phyloP scores from a whole-genome alignment of 208 protist species.

The Wallacemonas sp. region DNA sequence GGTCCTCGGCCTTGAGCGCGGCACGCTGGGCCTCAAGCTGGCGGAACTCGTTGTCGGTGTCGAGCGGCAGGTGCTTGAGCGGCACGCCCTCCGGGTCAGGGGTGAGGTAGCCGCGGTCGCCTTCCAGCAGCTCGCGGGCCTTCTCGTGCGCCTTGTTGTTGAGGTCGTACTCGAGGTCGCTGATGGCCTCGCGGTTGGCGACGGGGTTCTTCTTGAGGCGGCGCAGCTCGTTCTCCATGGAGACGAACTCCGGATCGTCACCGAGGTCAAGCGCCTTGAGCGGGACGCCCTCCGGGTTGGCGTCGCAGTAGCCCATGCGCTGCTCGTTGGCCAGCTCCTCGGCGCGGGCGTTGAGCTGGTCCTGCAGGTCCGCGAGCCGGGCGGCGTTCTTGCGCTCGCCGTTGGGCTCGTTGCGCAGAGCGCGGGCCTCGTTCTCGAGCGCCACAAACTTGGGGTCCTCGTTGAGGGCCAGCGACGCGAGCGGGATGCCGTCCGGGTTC shows the following conservation, averaged over 20 bases:
- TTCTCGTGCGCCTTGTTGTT: constrained; percentile 64
- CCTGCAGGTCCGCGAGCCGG: constrained; percentile 46
- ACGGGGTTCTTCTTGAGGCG: constrained; percentile 63
- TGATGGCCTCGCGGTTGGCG: constrained; percentile 62
- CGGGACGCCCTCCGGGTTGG: constrained; percentile 45
- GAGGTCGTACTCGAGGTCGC: constrained; percentile 65
- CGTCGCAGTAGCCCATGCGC: constrained; percentile 55
- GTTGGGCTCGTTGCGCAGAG: constrained; percentile 38
- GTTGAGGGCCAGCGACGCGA: constrained; percentile 66
- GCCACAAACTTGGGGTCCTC: constrained; percentile 57
- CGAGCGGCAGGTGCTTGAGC: constrained; percentile 30
- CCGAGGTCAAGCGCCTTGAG: constrained; percentile 61
- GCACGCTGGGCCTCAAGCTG: constrained; percentile 69
- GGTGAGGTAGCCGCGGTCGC: constrained; percentile 71
- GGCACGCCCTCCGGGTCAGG: constrained; percentile 52
- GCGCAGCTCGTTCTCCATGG: constrained; percentile 55
- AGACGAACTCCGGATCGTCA: constrained; percentile 57
- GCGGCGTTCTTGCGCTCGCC: constrained; percentile 42
- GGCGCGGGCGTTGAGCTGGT: constrained; percentile 60
- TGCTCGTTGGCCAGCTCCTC: constrained; percentile 58
- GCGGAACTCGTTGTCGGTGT: constrained; percentile 28
- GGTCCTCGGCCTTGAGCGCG: constrained; percentile 60
- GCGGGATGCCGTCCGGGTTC: constrained; percentile 61
- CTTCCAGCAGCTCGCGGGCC: constrained; percentile 48
- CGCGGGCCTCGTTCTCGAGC: constrained; percentile 65